These are phyloP conservation scores for Globisporangium lucens DNA, from an alignment of 352 stramenopile genomes.

Conservation along the genomic window DNA sequence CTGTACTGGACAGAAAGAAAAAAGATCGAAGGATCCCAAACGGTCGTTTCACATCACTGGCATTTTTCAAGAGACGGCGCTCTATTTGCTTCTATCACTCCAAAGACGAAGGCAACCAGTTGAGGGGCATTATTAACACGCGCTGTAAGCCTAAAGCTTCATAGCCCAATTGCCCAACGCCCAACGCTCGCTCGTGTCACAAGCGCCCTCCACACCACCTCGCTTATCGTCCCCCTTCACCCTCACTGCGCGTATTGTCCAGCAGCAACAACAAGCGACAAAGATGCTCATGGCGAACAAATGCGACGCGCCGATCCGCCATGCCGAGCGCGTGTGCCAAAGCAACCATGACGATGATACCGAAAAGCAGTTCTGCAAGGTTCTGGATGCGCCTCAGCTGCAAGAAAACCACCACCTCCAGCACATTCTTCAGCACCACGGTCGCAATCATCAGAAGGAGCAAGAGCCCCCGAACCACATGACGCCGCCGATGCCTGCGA, in stretches of 20 bases:
- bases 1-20: conserved; percentile 3
- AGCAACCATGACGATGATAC: neutral
- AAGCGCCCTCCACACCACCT: neutral
- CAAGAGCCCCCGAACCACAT: neutral
- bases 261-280: neutral
- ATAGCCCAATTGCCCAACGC: neutral
- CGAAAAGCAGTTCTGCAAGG: neutral
- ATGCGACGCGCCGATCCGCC: conserved; percentile 2
- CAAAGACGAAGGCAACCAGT: neutral
- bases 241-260: neutral
- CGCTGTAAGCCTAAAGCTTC: neutral
- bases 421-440: neutral
- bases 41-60: conserved; percentile 10
- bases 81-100: neutral
- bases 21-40: conserved; percentile 6
- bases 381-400: neutral
- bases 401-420: neutral
- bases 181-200: neutral
- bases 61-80: neutral
- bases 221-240: neutral
- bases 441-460: neutral
- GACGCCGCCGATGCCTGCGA: neutral
- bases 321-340: conserved; percentile 12
- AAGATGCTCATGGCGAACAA: conserved; percentile 8
- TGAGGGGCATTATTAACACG: neutral